Conservation (phyloP, 805 yeast genomes). For the Saturnispora besseyi region DNA sequence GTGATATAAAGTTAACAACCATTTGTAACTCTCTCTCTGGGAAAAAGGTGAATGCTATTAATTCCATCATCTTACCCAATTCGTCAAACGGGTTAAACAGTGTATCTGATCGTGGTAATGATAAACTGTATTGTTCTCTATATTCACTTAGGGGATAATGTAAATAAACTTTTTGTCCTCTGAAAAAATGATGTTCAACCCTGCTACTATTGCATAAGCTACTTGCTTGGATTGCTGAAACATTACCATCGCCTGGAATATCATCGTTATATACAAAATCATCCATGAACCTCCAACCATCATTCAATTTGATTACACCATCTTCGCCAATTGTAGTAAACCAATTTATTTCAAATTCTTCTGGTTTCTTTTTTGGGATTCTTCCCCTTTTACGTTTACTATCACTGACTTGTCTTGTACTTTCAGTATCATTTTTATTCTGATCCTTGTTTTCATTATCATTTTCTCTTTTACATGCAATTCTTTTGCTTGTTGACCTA, state of each 20-base stretch:
- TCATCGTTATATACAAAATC: constrained; percentile 14
- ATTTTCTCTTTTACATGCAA: background rate
- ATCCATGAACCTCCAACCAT: constrained; percentile 16
- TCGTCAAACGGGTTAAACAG: constrained; percentile 56
- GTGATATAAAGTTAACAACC: constrained; percentile 29
- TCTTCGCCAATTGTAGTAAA: constrained; percentile 17
- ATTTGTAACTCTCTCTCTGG: constrained; percentile 29
- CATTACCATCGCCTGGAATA: constrained; percentile 9
- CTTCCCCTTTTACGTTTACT: background rate
- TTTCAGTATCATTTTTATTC: constrained; percentile 1
- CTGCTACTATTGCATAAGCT: constrained; percentile 7
- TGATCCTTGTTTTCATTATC: background rate
- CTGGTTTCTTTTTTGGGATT: background rate
- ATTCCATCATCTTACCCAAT: constrained; percentile 42
- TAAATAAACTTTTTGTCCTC: constrained; percentile 21
- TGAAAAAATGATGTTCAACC: constrained; percentile 22
- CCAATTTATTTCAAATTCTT: constrained; percentile 15
- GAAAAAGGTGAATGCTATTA: constrained; percentile 32
- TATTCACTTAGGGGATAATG: constrained; percentile 37
- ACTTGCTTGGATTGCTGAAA: constrained; percentile 3
- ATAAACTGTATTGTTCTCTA: constrained; percentile 40
- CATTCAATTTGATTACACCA: constrained; percentile 4
- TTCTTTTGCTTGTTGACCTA: constrained; percentile 1
- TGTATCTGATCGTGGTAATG: constrained; percentile 44
- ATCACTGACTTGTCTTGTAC: background rate